Base-by-base conservation (phyloP, 805 yeast genomes). In the Wickerhamomyces bovis region DNA sequence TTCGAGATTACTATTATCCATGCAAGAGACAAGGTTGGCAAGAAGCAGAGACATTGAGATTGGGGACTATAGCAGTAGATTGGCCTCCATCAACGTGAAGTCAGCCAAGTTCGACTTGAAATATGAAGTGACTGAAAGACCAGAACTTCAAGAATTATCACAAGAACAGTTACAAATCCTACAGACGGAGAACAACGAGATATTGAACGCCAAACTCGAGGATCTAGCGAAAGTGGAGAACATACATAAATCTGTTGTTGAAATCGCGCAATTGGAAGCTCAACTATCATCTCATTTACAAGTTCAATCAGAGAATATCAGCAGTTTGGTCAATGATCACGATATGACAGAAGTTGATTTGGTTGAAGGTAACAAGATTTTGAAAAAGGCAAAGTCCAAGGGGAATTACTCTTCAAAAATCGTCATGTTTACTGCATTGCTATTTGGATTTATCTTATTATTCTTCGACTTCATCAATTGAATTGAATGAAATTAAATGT, bases 241-340 rank as follows among this genome's bases (percentile, higher is more conserved):
- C 49, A 70, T 85, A 31, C 84, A 83, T 55, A 68, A 68, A 23
- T 76, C 87, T 2, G 80, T 84, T 63, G 61, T 80, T 39, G 96
- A 88, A 58, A 83, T 90, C 39, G 76, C 89, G 1, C 77, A 81
- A 45, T 64, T 90, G 51, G 92, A 89, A 58, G 72, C 81, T 21
- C 94, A 87, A 58, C 70, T 89, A 45, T 75, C 87, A 12, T 70
- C 81, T 45, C 95, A 90, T 60, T 69, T 89, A 42, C 77, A 78
- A 21, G 63, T 78, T 1, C 97, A 89, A 64, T 79, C 84, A 6
- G 84, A 83, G 44, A 81, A 78, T 60, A 84, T 89, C 15, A 72
- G 76, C 43, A 69, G 72, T 36, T 68, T 89, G 51, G 63, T 80
- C 42, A 83, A 81, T 48, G 81, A 81, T 50, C 90, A 86, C 50